These are phyloP conservation scores for Plasmopara halstedii DNA, from an alignment of 352 stramenopile genomes.

Conservation along the genomic window DNA sequence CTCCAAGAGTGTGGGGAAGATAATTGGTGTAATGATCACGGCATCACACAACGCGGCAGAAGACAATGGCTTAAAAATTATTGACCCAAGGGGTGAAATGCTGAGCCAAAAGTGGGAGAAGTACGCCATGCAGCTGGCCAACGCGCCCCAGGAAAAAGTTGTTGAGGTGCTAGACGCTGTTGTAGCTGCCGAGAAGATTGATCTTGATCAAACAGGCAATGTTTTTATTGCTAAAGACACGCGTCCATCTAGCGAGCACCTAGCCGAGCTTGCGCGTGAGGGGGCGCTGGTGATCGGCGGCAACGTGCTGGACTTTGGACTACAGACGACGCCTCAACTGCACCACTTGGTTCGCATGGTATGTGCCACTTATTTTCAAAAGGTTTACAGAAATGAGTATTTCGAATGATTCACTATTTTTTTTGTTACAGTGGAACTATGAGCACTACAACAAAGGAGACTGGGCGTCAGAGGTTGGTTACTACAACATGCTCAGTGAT, in stretches of 20 bases:
- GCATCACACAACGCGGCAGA: constrained; percentile 87
- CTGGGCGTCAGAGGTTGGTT: constrained; percentile 88
- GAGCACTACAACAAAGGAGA: constrained; percentile 85
- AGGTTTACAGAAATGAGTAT: background rate
- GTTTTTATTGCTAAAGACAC: constrained; percentile 92
- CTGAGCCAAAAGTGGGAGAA: constrained; percentile 87
- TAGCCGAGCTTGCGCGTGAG: constrained; percentile 84
- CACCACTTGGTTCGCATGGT: constrained; percentile 96
- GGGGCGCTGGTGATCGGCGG: constrained; percentile 85
- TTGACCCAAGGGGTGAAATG: constrained; percentile 92
- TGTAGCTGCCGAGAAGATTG: constrained; percentile 69
- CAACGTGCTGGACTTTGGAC: constrained; percentile 91
- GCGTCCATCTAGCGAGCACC: constrained; percentile 70
- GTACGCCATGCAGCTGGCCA: constrained; percentile 77
- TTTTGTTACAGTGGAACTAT: constrained; percentile 69
- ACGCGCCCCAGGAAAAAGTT: constrained; percentile 72
- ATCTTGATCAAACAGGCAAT: constrained; percentile 74
- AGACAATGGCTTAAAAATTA: constrained; percentile 94
- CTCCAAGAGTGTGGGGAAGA: constrained; percentile 73
- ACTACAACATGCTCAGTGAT: constrained; percentile 92
- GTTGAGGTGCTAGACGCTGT: constrained; percentile 75
- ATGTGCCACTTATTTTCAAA: constrained; percentile 1
- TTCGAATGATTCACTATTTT: too few species aligned
- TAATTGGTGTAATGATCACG: constrained; percentile 92
- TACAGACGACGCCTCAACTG: constrained; percentile 96